Base-by-base conservation (phyloP, 768 basidiomycete species). In the Amanita molliuscula region DNA sequence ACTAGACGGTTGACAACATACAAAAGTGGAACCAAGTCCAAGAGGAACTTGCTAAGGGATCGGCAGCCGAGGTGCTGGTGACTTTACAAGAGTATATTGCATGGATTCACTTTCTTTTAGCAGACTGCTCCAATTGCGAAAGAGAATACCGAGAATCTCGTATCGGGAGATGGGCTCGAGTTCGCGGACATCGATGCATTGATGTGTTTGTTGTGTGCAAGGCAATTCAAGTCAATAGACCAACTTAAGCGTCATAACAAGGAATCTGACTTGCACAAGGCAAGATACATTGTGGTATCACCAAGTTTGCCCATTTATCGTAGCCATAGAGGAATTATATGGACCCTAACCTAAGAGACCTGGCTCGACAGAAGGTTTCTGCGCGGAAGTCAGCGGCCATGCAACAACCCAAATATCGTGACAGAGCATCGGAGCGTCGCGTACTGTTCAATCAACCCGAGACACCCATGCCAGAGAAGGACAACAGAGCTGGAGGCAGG, bases 21-120 rank as follows among this genome's bases (percentile, higher is more conserved):
- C 83, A 77, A 59, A 97, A 98, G 63, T 99, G 95, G 96, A 98
- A 94, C 62, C 85, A 84, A 69, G 89, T 94, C 8, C 90, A 95
- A 66, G 85, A 84, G 66, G 94, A 92, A 59, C 74, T 96, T 44
- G 78, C 76, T 31, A 73, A 78, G 53, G 65, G 71, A 37, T 50
- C 67, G 28, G 35, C 36, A 29, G 3, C 16, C 3, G 33, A 26
- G 16, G 21, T 38, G 16, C 50, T 35, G 42, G 36, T 51, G 18
- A 33, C 10, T 42, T 42, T 9, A 40, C 16, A 48, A 26, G 8
- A n/a, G 18, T 15, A n/a, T 23, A 34, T 34, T 11, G 21, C 10
- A 13, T 18, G 5, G 18, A 18, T 46, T 46, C 16, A 46, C 44
- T 5, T 15, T 46, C 21, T 23, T 4, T 6, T 20, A 4, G 11